Evolutionary conservation across 2,329 filamentous ascomycete genomes (phyloP).

Genomic region (Tympanopsis confertula): DNA sequence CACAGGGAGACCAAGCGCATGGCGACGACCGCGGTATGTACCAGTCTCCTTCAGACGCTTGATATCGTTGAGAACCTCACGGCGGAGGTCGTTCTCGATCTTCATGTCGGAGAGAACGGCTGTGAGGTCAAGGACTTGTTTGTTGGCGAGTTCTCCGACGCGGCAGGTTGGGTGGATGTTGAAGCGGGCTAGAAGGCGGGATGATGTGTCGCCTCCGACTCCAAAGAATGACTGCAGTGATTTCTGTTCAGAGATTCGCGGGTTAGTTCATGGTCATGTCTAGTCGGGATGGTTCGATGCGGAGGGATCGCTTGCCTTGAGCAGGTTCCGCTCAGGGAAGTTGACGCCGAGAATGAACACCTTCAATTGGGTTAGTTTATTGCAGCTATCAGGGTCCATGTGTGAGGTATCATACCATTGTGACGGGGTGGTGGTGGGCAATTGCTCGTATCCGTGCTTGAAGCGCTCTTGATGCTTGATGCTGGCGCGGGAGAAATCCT

Average conservation of each 20-base stretch:
- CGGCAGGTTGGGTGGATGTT: slow-evolving; percentile 48
- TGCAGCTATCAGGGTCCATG: not conserved
- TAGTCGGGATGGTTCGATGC: slow-evolving; percentile 2
- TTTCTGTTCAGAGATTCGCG: slow-evolving; percentile 11
- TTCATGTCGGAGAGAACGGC: slow-evolving; percentile 51
- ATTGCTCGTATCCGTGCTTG: no score
- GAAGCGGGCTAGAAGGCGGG: slow-evolving; percentile 44
- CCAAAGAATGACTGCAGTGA: slow-evolving; percentile 46
- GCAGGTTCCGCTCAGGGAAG: slow-evolving; percentile 47
- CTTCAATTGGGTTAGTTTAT: slow-evolving; percentile 18
- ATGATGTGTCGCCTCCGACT: slow-evolving; percentile 35
- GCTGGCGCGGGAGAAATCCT: slow-evolving; percentile 14
- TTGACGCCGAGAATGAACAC: slow-evolving; percentile 53
- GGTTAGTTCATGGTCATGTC: not conserved
- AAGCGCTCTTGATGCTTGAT: not conserved
- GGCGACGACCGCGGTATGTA: slow-evolving; percentile 47
- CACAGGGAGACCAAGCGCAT: slow-evolving; percentile 53
- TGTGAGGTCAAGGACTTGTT: slow-evolving; percentile 46
- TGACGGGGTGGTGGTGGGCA: slow-evolving; percentile 9
- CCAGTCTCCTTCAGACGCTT: slow-evolving; percentile 50
- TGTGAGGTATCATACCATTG: slow-evolving; percentile 14
- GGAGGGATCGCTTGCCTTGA: slow-evolving; percentile 30
- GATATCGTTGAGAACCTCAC: slow-evolving; percentile 48
- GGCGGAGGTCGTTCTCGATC: slow-evolving; percentile 51
- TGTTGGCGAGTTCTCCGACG: slow-evolving; percentile 40